phyloP scores from a whole-genome alignment of 495 filamentous ascomycete species.

The Lophiostoma macrostomum region DNA sequence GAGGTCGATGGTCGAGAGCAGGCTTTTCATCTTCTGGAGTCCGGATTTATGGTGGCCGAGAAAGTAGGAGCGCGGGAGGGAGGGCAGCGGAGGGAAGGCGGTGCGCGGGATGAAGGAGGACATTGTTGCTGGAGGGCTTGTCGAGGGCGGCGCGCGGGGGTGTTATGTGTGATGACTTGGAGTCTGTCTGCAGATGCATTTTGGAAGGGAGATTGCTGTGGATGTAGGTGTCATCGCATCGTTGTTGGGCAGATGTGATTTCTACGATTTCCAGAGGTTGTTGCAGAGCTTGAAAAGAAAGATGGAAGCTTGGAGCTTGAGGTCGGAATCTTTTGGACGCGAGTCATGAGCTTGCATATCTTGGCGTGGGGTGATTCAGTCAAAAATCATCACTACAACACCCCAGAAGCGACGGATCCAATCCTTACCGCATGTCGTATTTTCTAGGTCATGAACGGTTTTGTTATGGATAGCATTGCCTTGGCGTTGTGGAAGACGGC shows the following conservation, averaged over 20 bases:
- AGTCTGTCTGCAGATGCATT: neutral
- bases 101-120: slow-evolving; percentile 67
- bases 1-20: slow-evolving; percentile 77
- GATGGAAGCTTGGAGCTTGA: neutral
- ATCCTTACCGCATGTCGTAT: too few relatives aligned
- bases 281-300: neutral
- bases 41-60: slow-evolving; percentile 90
- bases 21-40: slow-evolving; percentile 78
- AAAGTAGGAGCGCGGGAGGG: slow-evolving; percentile 87
- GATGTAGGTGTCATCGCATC: too few relatives aligned
- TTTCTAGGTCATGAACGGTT: too few relatives aligned
- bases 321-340: neutral
- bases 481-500: too few relatives aligned
- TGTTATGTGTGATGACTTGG: neutral
- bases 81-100: slow-evolving; percentile 63
- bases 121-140: slow-evolving; percentile 11
- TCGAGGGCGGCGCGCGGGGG: neutral
- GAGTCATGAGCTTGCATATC: too few relatives aligned
- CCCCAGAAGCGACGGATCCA: too few relatives aligned
- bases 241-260: too few relatives aligned
- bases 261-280: neutral
- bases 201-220: neutral
- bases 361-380: too few relatives aligned
- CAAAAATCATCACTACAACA: too few relatives aligned
- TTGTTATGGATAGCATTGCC: too few relatives aligned